These are phyloP conservation scores for Chrysosporium queenslandicum DNA, from an alignment of 2,329 filamentous ascomycete species.

Conservation along the genomic window DNA sequence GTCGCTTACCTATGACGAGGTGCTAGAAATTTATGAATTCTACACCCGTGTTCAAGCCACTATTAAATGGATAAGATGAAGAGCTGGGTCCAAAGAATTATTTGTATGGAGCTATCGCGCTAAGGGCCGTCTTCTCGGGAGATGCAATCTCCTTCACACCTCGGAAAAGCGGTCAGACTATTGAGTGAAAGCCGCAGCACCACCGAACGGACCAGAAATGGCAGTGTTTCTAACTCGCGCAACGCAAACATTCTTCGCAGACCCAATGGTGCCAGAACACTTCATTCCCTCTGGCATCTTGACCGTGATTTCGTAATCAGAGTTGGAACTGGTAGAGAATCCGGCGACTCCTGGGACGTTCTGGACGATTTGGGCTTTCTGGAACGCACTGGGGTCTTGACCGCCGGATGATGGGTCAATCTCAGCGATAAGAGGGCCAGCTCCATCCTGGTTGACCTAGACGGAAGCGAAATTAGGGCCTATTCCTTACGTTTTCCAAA, in stretches of 20 bases:
- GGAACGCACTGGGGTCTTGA: conserved; percentile 3
- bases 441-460: conserved; percentile 10
- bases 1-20: too few species aligned
- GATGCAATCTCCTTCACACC: too few species aligned
- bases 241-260: conserved; percentile 8
- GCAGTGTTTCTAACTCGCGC: conserved; percentile 4
- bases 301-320: conserved; percentile 6
- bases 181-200: conserved; percentile 7
- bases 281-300: conserved; percentile 7
- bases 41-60: too few species aligned
- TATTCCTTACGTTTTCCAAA: neutral
- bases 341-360: conserved; percentile 8
- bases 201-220: conserved; percentile 8
- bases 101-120: too few species aligned
- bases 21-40: too few species aligned
- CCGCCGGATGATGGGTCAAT: conserved; percentile 6
- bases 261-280: conserved; percentile 2
- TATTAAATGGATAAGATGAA: too few species aligned
- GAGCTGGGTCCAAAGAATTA: too few species aligned
- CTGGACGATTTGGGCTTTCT: neutral
- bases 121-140: too few species aligned
- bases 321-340: conserved; percentile 4
- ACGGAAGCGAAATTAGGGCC: neutral
- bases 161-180: neutral
- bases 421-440: neutral